A percentile compares a stretch with the other conserved stretches of the same genome.
phyloP scores from a whole-genome alignment of 345 rosid species.

The Gynandropsis gynandra region DNA sequence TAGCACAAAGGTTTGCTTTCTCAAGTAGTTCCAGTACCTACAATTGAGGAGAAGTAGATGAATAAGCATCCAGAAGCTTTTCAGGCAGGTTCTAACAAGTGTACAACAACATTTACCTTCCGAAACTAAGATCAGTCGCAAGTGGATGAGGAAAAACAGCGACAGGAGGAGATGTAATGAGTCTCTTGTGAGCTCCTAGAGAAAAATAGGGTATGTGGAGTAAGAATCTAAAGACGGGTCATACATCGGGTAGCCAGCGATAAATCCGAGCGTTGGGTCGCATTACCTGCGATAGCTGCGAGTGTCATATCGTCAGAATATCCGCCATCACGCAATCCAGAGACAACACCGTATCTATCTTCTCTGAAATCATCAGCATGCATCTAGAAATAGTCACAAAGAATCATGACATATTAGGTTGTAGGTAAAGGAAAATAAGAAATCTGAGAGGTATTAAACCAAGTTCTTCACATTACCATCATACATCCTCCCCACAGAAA shows the following conservation, averaged over 20 bases:
- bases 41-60: not conserved
- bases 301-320: slow-evolving; percentile 99
- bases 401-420: slow-evolving; percentile 24
- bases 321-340: slow-evolving; percentile 96
- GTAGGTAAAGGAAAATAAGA: slow-evolving; percentile 17
- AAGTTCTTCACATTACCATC: slow-evolving; percentile 52
- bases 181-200: slow-evolving; percentile 88
- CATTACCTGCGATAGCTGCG: slow-evolving; percentile 87
- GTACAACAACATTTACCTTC: slow-evolving; percentile 47
- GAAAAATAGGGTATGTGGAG: slow-evolving; percentile 6
- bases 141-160: slow-evolving; percentile 99
- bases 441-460: no score
- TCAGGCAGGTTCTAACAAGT: slow-evolving; percentile 6
- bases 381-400: slow-evolving; percentile 57
- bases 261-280: not conserved
- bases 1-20: slow-evolving; percentile 97
- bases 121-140: slow-evolving; percentile 85
- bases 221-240: slow-evolving; percentile 12
- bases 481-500: slow-evolving; percentile 99
- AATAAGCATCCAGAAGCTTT: slow-evolving; percentile 1
- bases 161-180: slow-evolving; percentile 96
- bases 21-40: slow-evolving; percentile 98
- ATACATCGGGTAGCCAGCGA: not conserved
- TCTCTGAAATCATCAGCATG: slow-evolving; percentile 98
- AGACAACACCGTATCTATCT: slow-evolving; percentile 80